Conservation (phyloP, 306 rosid species). For the Lathyrus aphaca region DNA sequence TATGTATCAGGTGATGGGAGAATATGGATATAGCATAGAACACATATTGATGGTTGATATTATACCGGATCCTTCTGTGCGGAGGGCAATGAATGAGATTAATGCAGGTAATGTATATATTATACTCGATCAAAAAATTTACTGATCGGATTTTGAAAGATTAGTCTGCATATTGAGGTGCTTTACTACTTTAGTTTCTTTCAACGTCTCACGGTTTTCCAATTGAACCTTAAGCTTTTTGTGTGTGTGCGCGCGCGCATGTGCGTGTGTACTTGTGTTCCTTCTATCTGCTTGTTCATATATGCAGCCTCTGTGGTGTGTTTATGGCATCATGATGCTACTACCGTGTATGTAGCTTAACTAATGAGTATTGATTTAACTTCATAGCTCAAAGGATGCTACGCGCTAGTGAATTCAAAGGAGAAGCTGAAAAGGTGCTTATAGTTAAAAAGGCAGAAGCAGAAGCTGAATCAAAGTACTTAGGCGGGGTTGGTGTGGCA, state of each 20-base stretch:
- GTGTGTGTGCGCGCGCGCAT: too few species aligned
- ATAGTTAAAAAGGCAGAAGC: conserved; percentile 84
- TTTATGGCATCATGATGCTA: not conserved
- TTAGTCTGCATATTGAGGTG: not conserved
- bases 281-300: too few species aligned
- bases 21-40: conserved; percentile 84
- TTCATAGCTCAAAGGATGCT: conserved; percentile 93
- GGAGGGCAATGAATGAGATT: conserved; percentile 92
- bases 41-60: conserved; percentile 96
- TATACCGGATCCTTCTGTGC: conserved; percentile 83
- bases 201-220: too few species aligned
- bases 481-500: conserved; percentile 95
- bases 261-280: too few species aligned
- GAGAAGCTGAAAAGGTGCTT: conserved; percentile 91
- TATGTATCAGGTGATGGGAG: conserved; percentile 79
- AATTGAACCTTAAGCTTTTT: too few species aligned
- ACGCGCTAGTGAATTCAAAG: conserved; percentile 90
- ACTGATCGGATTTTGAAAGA: conserved; percentile 1
- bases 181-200: not conserved
- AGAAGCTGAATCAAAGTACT: conserved; percentile 84
- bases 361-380: conserved; percentile 22
- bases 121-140: not conserved
- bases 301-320: too few species aligned
- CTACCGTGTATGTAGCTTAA: not conserved
- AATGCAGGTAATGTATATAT: conserved; percentile 71